Percentiles rank a stretch among this genome's conserved stretches.
Evolutionary conservation across 2,329 filamentous ascomycete genomes (phyloP).

Genomic region (Aphanoascus verrucosus): DNA sequence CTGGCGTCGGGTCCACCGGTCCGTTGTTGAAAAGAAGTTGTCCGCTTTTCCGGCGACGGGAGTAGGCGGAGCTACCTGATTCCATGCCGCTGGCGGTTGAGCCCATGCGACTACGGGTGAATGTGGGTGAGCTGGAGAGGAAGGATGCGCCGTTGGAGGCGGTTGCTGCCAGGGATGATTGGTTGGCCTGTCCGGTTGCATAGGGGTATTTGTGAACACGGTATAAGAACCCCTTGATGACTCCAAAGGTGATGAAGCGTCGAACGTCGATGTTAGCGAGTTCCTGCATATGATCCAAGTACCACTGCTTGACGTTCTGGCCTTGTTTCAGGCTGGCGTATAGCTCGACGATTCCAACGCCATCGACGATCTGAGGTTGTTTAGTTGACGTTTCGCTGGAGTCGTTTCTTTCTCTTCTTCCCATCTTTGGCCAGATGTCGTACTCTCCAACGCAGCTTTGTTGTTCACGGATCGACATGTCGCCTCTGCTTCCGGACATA

Average conservation of each 20-base stretch:
- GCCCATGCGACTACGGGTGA: slow-evolving; percentile 9
- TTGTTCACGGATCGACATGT: slow-evolving; percentile 12
- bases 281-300: slow-evolving; percentile 60
- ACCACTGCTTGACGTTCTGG: slow-evolving; percentile 77
- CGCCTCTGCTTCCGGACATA: neutral
- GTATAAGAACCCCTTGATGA: slow-evolving; percentile 91
- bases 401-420: slow-evolving; percentile 21
- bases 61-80: neutral
- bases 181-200: slow-evolving; percentile 28
- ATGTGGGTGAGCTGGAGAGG: slow-evolving; percentile 12
- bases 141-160: slow-evolving; percentile 9
- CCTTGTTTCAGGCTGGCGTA: slow-evolving; percentile 79
- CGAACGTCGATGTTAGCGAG: slow-evolving; percentile 74
- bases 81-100: slow-evolving; percentile 12
- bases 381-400: neutral
- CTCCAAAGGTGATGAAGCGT: slow-evolving; percentile 85
- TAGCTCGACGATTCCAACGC: slow-evolving; percentile 57
- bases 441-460: slow-evolving; percentile 23
- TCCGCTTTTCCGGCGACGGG: slow-evolving; percentile 1
- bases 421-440: slow-evolving; percentile 37
- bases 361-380: slow-evolving; percentile 26
- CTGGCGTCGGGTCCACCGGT: neutral
- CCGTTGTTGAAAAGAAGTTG: neutral
- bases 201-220: slow-evolving; percentile 86
- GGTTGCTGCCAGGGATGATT: slow-evolving; percentile 16